Evolutionary conservation across 257 asterid genomes (phyloP).

Genomic region (Penstemon eatonii): DNA sequence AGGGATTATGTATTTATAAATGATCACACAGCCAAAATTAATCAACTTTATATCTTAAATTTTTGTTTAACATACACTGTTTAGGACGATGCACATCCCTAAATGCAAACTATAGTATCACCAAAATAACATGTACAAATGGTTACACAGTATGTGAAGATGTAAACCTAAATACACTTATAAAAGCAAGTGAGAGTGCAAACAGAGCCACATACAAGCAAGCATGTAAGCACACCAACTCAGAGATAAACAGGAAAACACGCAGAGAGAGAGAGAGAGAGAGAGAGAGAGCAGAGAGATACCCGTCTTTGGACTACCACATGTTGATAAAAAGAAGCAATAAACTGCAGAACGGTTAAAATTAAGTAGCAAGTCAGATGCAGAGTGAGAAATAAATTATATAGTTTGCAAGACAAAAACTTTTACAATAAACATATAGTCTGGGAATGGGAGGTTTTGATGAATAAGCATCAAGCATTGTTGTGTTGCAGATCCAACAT

Average conservation of each 20-base stretch:
- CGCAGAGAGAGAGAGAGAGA: neutral
- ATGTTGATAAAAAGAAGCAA: conserved; percentile 93
- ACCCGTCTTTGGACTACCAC: conserved; percentile 97
- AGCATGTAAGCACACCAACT: neutral
- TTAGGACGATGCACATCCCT: conserved; percentile 4
- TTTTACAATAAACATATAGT: conserved; percentile 1
- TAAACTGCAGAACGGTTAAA: conserved; percentile 60
- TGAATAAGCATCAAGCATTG: neutral
- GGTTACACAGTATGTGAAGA: neutral
- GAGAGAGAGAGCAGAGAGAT: conserved; percentile 31
- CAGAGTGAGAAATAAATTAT: conserved; percentile 16
- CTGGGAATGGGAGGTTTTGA: conserved; percentile 10
- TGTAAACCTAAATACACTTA: conserved; percentile 21
- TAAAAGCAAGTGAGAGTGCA: conserved; percentile 3
- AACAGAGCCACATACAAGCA: neutral
- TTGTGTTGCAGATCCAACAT: neutral
- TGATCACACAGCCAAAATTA: conserved; percentile 6
- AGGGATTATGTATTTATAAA: neutral
- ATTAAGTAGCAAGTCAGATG: conserved; percentile 22
- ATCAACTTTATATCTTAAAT: neutral
- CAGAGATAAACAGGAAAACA: neutral
- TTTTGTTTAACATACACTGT: neutral
- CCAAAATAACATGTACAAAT: neutral
- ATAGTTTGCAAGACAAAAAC: neutral
- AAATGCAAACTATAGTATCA: neutral